These are phyloP conservation scores for Danielozyma ontarioensis DNA, from an alignment of 805 yeast species.

Conservation along the genomic window DNA sequence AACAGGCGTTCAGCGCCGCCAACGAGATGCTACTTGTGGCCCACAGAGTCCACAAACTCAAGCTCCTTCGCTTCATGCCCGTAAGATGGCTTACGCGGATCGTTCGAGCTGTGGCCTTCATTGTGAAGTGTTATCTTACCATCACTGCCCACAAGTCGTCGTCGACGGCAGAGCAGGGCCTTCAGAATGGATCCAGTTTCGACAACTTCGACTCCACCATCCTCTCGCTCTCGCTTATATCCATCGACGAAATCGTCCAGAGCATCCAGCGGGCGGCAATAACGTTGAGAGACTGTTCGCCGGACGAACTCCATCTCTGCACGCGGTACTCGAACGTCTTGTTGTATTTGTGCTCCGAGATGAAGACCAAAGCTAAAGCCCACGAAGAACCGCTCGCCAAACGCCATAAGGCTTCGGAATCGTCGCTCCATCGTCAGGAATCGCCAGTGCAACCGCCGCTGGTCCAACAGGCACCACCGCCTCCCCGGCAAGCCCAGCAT, in stretches of 20 bases:
- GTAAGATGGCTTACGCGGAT: constrained; percentile 88
- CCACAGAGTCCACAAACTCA: constrained; percentile 59
- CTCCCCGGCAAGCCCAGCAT: not conserved
- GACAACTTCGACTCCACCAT: constrained; percentile 43
- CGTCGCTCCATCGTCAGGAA: too few species aligned
- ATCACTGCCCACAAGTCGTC: constrained; percentile 43
- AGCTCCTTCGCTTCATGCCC: constrained; percentile 72
- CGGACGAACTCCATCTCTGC: constrained; percentile 83
- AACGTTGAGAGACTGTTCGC: constrained; percentile 74
- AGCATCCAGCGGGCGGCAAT: constrained; percentile 69
- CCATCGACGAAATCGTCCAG: constrained; percentile 64
- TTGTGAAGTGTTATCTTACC: constrained; percentile 78
- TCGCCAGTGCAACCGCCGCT: too few species aligned
- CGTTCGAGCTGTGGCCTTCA: constrained; percentile 83
- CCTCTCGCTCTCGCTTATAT: constrained; percentile 56
- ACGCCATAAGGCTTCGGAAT: too few species aligned
- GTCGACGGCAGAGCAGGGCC: constrained; percentile 10
- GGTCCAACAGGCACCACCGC: not conserved
- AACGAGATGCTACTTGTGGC: constrained; percentile 71
- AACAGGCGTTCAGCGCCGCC: constrained; percentile 78
- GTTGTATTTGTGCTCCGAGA: constrained; percentile 70
- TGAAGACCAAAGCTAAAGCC: constrained; percentile 45
- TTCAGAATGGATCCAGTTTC: constrained; percentile 13
- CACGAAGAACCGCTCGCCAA: not conserved
- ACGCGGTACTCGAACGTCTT: constrained; percentile 73